Conservation (phyloP, 495 filamentous ascomycete species). For the Tricharina praecox region DNA sequence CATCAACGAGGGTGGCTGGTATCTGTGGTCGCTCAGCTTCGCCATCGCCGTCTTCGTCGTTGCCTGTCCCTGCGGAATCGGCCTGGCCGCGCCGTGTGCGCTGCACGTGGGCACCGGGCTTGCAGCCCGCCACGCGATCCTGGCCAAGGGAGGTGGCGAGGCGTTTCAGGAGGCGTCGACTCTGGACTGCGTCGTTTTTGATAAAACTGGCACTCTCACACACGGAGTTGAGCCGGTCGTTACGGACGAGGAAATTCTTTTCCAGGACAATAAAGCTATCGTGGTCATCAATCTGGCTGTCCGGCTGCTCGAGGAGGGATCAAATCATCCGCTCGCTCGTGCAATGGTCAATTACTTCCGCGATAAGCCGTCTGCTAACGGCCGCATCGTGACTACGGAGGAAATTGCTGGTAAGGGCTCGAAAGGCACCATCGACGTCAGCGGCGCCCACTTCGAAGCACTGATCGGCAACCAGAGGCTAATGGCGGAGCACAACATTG, state of each 20-base stretch:
- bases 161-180: conserved; percentile 86
- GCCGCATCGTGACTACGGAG: conserved; percentile 37
- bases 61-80: conserved; percentile 85
- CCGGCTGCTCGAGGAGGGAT: conserved; percentile 58
- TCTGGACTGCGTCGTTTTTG: conserved; percentile 77
- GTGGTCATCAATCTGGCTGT: conserved; percentile 34
- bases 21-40: conserved; percentile 76
- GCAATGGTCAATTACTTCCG: conserved; percentile 58
- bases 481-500: conserved; percentile 35
- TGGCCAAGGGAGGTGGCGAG: conserved; percentile 90
- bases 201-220: conserved; percentile 90
- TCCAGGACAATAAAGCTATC: conserved; percentile 26
- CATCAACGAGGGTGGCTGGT: conserved; percentile 54
- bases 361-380: conserved; percentile 24
- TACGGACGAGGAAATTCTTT: conserved; percentile 48
- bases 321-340: conserved; percentile 72
- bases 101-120: conserved; percentile 82
- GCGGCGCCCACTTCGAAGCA: conserved; percentile 38
- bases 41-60: conserved; percentile 91
- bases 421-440: conserved; percentile 45
- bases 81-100: conserved; percentile 80
- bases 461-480: conserved; percentile 74
- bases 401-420: conserved; percentile 75
- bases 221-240: conserved; percentile 66
- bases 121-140: conserved; percentile 72